Base-by-base conservation (phyloP, 139 green algal genomes). In the Nannochloris sp. region DNA sequence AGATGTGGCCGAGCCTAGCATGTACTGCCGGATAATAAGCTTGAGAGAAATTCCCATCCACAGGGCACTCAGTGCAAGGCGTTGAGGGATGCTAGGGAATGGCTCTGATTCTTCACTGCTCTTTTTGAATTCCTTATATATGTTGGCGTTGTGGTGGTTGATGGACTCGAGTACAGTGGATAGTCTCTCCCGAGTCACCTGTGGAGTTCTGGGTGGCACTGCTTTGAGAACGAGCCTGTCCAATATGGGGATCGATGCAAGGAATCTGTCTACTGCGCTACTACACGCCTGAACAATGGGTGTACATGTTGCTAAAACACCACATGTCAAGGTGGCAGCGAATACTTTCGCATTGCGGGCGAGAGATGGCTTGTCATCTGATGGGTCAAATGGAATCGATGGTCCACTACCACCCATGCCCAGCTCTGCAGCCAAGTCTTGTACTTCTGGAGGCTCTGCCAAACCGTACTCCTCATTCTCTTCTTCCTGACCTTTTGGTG, bases 361-460 rank as follows among this genome's bases (percentile, higher is more conserved):
- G 17, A 25, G n/a, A 20, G 46, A 55, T 28, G 46, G 17, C 17
- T 55, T 55, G 10, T 20, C n/a, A 55, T 55, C n/a, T 14, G 46
- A 55, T 28, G 17, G 17, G 8, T 55, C 46, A 55, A 25, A 25
- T 28, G n/a, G n/a, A 17, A 55, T 30, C 10, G 58, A 30, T 30
- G 56, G 58, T 51, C 58, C 33, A 40, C 6, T 8, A 6, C 33
- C 33, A 40, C 33, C 40, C 20, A 28, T n/a, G 3, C 23, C 58
- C 29, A 64, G 58, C 49, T 72, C 70, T 29, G 37, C 40, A 16
- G 66, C 31, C 8, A 67, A 50, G 6, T 68, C 43, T 28, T 51
- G 16, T 3, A 77, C 33, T 26, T 77, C 70, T 2, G 70, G 63
- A 5, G 63, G 56, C 17, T 71, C 65, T 9, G 37, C 53, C 6